A percentile compares a stretch with the other conserved stretches of the same genome.
Evolutionary conservation across 2,329 filamentous ascomycete genomes (phyloP).

Genomic region (Trichoderma sp.): DNA sequence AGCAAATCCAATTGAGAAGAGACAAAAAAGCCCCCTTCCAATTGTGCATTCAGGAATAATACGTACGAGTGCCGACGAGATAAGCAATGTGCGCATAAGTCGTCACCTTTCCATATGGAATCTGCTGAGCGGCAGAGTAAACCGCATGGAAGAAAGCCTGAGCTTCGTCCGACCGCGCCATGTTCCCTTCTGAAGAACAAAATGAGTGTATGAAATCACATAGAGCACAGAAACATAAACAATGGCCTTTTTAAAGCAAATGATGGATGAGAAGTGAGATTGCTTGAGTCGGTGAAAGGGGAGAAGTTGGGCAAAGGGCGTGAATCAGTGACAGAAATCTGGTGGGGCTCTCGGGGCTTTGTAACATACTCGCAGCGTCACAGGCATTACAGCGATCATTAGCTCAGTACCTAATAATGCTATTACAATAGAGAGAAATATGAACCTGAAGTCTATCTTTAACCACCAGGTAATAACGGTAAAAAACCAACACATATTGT

Average conservation of each 20-base stretch:
- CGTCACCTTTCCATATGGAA: conserved; percentile 81
- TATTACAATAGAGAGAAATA: neutral
- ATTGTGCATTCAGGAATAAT: neutral
- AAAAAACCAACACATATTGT: neutral
- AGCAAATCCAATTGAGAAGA: neutral
- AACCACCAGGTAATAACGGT: neutral
- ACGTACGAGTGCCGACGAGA: conserved; percentile 71
- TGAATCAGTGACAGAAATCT: neutral
- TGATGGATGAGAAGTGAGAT: neutral
- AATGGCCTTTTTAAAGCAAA: neutral
- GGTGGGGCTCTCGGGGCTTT: neutral
- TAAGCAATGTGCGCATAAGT: conserved; percentile 81
- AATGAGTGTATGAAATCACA: neutral
- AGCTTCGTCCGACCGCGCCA: conserved; percentile 74
- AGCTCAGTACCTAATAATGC: neutral
- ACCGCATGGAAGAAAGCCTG: conserved; percentile 74
- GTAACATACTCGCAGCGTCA: neutral
- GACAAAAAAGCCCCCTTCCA: too few relatives aligned
- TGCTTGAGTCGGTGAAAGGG: neutral
- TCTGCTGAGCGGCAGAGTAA: conserved; percentile 81
- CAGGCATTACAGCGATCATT: neutral
- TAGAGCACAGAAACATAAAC: neutral
- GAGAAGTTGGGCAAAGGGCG: neutral
- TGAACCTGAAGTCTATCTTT: neutral
- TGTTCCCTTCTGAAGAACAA: neutral